These are phyloP conservation scores for Cryoendolithus antarcticus DNA, from an alignment of 2,329 filamentous ascomycete genomes.

Conservation along the genomic window DNA sequence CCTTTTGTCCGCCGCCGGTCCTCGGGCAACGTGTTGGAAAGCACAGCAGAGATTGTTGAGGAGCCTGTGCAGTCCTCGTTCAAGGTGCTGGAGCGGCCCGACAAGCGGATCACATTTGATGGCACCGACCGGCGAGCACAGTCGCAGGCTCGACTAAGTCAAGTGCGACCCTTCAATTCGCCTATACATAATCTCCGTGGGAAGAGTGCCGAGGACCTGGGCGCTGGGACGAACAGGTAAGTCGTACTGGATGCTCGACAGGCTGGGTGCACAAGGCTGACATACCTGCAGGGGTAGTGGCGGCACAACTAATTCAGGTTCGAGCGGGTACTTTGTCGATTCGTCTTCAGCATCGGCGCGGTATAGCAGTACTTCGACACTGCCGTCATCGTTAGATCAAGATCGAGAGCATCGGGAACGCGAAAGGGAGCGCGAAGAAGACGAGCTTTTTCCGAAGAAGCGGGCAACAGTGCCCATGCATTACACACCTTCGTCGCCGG, in stretches of 20 bases:
- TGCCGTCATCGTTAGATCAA: constrained; percentile 37
- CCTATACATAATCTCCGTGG: constrained; percentile 21
- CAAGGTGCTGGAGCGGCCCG: constrained; percentile 40
- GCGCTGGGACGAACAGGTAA: constrained; percentile 21
- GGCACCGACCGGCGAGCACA: constrained; percentile 7
- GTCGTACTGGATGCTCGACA: constrained; percentile 4
- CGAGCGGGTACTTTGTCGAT: constrained; percentile 29
- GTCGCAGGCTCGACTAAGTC: constrained; percentile 14
- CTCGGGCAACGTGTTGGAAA: constrained; percentile 38
- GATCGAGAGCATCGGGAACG: constrained; percentile 20
- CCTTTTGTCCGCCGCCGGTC: constrained; percentile 43
- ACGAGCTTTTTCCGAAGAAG: constrained; percentile 25
- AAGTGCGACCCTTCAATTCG: constrained; percentile 24
- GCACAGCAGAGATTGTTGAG: constrained; percentile 7
- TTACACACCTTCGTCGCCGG: constrained; percentile 29
- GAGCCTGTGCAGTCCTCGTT: constrained; percentile 31
- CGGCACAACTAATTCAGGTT: constrained; percentile 35
- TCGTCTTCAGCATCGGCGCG: constrained; percentile 34
- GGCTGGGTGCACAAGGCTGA: constrained; percentile 18
- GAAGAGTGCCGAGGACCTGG: constrained; percentile 22
- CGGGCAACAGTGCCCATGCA: constrained; percentile 26
- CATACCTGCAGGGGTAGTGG: constrained; percentile 33
- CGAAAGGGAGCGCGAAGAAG: constrained; percentile 22
- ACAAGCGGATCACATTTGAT: constrained; percentile 27
- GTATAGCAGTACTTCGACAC: constrained; percentile 42